Evolutionary conservation across 2,329 filamentous ascomycete genomes (phyloP), one percentile per base, ranked within the genome.

Genomic region (Colletotrichum abscissum): DNA sequence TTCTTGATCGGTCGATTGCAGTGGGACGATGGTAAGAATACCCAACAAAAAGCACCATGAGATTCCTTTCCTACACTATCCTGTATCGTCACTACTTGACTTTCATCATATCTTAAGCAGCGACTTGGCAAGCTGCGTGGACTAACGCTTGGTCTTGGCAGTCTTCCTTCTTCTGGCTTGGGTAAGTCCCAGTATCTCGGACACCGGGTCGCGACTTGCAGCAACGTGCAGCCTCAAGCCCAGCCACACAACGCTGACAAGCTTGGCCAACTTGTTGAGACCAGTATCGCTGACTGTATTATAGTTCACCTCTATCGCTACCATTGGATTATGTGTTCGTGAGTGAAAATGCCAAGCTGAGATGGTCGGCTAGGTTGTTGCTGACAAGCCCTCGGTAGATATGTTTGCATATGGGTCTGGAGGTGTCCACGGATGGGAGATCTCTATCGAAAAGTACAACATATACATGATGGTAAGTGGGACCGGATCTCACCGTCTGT

Each of bases 351-450:
- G 12, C n/a, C 11, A 38, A 28, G 19, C 42, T 49, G 19, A n/a
- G 24, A 4, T 28, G 7, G 24, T 8, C 1, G 4, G 14, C 1
- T 19, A 24, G 9, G 5, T 4, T 28, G 59, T n/a, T 22, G 7
- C 22, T n/a, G 6, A 46, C 24, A 30, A 54, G 5, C 11, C 46
- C 46, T 24, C 19, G 28, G 9, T 14, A 81, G 79, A 80, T 33
- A 79, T 79, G 76, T 80, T 81, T 30, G 78, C 77, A 7, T 56
- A 35, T 4, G 75, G 74, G 3, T 74, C 72, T 30, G 78, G 78
- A 9, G 80, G 80, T 7, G 78, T 80, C 0, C 80, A 82, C 26
- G 76, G 65, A 0, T 82, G 80, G 80, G 80, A 82, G 63, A 79
- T 81, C 2, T 67, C 80, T 0, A 68, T 80, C 11, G 72, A 76